A percentile compares a stretch with the other conserved stretches of the same genome.
Conservation (phyloP, 208 protist species). For the Sergeia podlipaevii region DNA sequence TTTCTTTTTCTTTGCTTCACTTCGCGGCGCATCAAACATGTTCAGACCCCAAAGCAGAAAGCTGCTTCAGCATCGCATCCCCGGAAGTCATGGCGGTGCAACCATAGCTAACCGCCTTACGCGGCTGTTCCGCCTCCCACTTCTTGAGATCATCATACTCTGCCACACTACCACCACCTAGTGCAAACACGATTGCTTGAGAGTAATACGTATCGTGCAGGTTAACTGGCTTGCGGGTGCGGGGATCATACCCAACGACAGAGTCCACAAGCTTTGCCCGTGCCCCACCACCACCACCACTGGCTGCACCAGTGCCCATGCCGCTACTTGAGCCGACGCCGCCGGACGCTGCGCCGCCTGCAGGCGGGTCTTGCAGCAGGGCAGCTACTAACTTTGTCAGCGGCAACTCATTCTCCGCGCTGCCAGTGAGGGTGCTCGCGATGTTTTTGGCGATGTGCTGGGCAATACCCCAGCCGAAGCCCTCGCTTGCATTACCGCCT, state of each 20-base stretch:
- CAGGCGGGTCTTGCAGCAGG: slow-evolving; percentile 63
- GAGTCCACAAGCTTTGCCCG: slow-evolving; percentile 42
- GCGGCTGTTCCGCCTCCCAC: slow-evolving; percentile 68
- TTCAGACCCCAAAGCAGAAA: slow-evolving; percentile 47
- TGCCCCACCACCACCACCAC: slow-evolving; percentile 6
- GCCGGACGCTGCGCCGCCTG: slow-evolving; percentile 7
- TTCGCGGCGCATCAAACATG: no score
- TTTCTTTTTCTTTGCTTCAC: no score
- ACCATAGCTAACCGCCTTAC: slow-evolving; percentile 85
- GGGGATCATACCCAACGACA: slow-evolving; percentile 71
- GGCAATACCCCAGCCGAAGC: slow-evolving; percentile 83
- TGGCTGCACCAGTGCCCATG: slow-evolving; percentile 11
- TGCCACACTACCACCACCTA: slow-evolving; percentile 76
- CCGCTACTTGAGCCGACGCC: slow-evolving; percentile 10
- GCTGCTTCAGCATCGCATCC: slow-evolving; percentile 72
- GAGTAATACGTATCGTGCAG: slow-evolving; percentile 64
- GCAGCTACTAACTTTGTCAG: slow-evolving; percentile 85
- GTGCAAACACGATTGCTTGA: slow-evolving; percentile 84
- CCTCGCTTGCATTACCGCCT: slow-evolving; percentile 23
- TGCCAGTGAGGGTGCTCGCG: slow-evolving; percentile 55
- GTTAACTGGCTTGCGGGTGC: slow-evolving; percentile 57
- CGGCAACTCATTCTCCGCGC: slow-evolving; percentile 63
- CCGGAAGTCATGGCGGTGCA: slow-evolving; percentile 77
- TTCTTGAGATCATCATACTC: slow-evolving; percentile 90
- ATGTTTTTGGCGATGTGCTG: slow-evolving; percentile 85